Base-by-base conservation (phyloP, 257 asterid species). In the Buddleja alternifolia region DNA sequence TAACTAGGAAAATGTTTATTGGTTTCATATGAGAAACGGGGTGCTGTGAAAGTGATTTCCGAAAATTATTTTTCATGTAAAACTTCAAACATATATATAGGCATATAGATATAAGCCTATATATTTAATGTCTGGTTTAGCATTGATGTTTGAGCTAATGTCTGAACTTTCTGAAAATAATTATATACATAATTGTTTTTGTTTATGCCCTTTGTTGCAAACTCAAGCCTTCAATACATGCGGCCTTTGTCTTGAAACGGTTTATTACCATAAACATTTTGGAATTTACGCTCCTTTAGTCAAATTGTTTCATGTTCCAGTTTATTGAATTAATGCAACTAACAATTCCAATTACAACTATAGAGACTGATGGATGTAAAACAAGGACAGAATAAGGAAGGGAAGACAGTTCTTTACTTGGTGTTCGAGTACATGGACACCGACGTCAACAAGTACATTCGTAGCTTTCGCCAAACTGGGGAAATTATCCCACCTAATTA, bases 361-460 rank as follows among this genome's bases (percentile, higher is more conserved):
- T 14, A n/a, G 80, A 92, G 97, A 82, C 67, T 92, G 90, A 70
- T 92, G 75, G 98, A 90, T 83, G 97, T 92, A 62, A 90, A 92
- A 63, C 98, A 90, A 88, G 88, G 91, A 36, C 87, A 70, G 85
- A 92, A 81, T 57, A 92, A 92, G 81, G 91, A 92, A 80, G 97
- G 98, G 62, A 92, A 86, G 77, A 92, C 96, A 0, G 96, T 92
- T 63, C 83, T 92, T 24, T 92, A 90, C 81, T 71, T 92, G 84
- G 97, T 92, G 15, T 92, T 92, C 50, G 98, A 92, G 78, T 92
- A 92, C 75, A 90, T 90, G 98, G 96, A 92, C 17, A 90, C 97
- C 29, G 98, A 92, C 65, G 80, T 92, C 64, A 92, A 92, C 83
- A 92, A 92, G 74, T 92, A 84, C 69, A 86, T 92, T 66, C 91